Evolutionary conservation across 2,329 filamentous ascomycete species (phyloP), one percentile per base, ranked within the genome.

Genomic region (Diaporthe citri): DNA sequence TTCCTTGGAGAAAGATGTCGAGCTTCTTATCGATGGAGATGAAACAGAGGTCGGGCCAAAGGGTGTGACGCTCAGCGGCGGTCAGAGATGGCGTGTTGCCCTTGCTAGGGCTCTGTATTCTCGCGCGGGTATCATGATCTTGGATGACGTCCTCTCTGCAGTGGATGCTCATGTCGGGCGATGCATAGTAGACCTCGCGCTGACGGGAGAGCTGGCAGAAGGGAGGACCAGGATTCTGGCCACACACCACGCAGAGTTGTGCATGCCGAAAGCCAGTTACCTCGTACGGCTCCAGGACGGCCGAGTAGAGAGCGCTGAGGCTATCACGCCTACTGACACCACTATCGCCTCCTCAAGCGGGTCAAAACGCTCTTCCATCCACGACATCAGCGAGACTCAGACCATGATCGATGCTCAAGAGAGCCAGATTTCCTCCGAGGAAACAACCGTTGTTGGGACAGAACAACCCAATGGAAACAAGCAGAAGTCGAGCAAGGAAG

Each of bases 191-290:
- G 79, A 91, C 75, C 80, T 86, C 60, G 89, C 89, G 0, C 83
- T 91, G 60, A 85, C 87, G 41, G 85, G 86, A 12, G 84, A 91
- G 1, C 88, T 90, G 0, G 83, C 86, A 56, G 64, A 72, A 13
- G 87, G 88, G 28, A 85, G 91, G 43, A 93, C 92, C 0, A 91
- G 90, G 0, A 91, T 93, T 59, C 85, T 92, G 6, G 91, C 93
- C 62, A 92, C 92, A 0, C 90, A 92, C 80, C 82, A 84, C 55
- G 78, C 80, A 1, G 82, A 83, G 60, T 77, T 83, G 74, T 82
- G 82, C 48, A 71, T 81, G 28, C 79, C 80, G 0, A 76, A 79
- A 36, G 81, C 82, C 1, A 80, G 80, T 28, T 82, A 80, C 28
- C 73, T 82, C 17, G 79, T 84, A 15, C 76, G 77, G 15, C 80